A percentile compares a stretch with the other conserved stretches of the same genome.
phyloP scores from a whole-genome alignment of 352 stramenopile genomes.

The Phytophthora cryptogea region DNA sequence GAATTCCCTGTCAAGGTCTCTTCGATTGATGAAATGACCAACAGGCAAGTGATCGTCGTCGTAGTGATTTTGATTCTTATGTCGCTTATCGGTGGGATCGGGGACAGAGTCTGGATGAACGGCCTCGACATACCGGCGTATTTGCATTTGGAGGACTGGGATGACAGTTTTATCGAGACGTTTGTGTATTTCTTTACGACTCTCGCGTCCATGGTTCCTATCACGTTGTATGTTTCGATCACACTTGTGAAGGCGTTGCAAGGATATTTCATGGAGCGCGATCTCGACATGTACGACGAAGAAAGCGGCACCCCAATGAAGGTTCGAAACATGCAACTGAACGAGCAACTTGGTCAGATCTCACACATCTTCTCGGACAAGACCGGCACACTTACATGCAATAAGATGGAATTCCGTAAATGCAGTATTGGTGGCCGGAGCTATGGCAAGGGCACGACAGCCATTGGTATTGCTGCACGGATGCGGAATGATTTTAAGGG shows the following conservation, averaged over 20 bases:
- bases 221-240: slow-evolving; percentile 89
- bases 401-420: slow-evolving; percentile 92
- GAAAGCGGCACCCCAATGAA: slow-evolving; percentile 72
- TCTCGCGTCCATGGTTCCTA: slow-evolving; percentile 84
- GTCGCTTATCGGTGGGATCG: slow-evolving; percentile 69
- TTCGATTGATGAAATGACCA: slow-evolving; percentile 87
- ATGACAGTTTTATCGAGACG: slow-evolving; percentile 52
- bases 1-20: slow-evolving; percentile 85
- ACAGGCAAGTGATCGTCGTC: slow-evolving; percentile 84
- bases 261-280: slow-evolving; percentile 82
- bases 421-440: slow-evolving; percentile 79
- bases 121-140: slow-evolving; percentile 41
- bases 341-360: slow-evolving; percentile 91
- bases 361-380: slow-evolving; percentile 98
- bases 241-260: slow-evolving; percentile 92
- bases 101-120: slow-evolving; percentile 61
- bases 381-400: slow-evolving; percentile 87
- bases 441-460: slow-evolving; percentile 87
- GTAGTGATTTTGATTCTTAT: slow-evolving; percentile 74
- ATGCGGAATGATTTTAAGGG: slow-evolving; percentile 72
- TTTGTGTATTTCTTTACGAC: slow-evolving; percentile 90
- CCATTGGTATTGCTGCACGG: slow-evolving; percentile 72
- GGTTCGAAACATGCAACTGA: slow-evolving; percentile 87
- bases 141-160: slow-evolving; percentile 35
- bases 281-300: slow-evolving; percentile 87